A percentile compares a stretch with the other conserved stretches of the same genome.
These are phyloP conservation scores for Calonectria leucothoes DNA, from an alignment of 2,329 filamentous ascomycete species.

Conservation along the genomic window DNA sequence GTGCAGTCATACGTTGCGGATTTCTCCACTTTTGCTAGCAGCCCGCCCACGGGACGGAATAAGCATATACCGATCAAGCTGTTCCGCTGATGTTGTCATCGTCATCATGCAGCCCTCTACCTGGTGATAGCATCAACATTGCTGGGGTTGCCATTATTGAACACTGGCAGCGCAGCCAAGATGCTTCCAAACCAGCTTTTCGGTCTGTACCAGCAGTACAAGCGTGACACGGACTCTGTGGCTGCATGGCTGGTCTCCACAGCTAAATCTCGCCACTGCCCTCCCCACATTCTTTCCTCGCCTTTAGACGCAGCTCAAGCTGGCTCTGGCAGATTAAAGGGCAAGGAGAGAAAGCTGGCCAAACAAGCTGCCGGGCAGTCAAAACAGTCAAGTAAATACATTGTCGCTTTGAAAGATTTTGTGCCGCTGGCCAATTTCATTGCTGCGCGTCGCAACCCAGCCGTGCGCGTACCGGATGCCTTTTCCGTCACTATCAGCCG, in stretches of 20 bases:
- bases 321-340: conserved; percentile 36
- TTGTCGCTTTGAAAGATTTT: conserved; percentile 50
- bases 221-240: conserved; percentile 53
- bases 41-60: no score
- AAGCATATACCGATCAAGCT: no score
- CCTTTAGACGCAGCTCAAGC: background rate
- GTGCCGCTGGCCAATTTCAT: conserved; percentile 52
- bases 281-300: conserved; percentile 31
- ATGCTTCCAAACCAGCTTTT: conserved; percentile 38
- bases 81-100: no score
- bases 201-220: conserved; percentile 53
- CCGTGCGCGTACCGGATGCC: conserved; percentile 41
- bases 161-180: background rate
- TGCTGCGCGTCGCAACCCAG: conserved; percentile 27
- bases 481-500: conserved; percentile 48
- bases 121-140: no score
- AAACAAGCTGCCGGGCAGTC: conserved; percentile 16
- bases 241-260: conserved; percentile 56
- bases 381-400: background rate
- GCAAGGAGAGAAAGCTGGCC: conserved; percentile 39
- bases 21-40: no score
- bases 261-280: conserved; percentile 49
- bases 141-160: background rate
- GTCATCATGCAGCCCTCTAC: no score
- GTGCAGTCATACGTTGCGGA: no score